Conservation (phyloP, 164 flowering plant species). For the Nymphaea thermarum region DNA sequence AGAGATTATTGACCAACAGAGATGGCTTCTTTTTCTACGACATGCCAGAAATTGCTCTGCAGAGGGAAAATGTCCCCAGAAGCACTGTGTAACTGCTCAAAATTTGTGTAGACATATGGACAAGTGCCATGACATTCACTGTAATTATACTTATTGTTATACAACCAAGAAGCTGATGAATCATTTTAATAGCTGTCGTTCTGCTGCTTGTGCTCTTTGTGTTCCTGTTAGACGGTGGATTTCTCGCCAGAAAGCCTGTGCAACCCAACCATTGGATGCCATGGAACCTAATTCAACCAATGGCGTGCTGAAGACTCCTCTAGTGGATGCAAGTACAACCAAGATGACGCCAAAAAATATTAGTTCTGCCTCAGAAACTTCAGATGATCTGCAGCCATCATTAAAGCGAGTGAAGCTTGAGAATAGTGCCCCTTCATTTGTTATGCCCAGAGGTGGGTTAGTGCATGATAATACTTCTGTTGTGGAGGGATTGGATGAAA, state of each 20-base stretch:
- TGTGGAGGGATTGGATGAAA: constrained; percentile 16
- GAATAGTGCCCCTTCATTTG: constrained; percentile 31
- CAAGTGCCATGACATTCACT: constrained; percentile 28
- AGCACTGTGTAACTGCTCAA: constrained; percentile 39
- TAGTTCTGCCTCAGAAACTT: constrained; percentile 25
- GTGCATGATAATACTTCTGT: constrained; percentile 18
- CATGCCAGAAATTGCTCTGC: constrained; percentile 80
- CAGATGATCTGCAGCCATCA: constrained; percentile 45
- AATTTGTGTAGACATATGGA: constrained; percentile 52
- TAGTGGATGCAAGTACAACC: constrained; percentile 21
- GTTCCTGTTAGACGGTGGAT: constrained; percentile 38
- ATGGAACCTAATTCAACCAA: constrained; percentile 16
- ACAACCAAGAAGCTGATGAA: constrained; percentile 28
- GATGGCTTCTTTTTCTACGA: constrained; percentile 65
- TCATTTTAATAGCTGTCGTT: constrained; percentile 44
- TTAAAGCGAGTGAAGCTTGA: constrained; percentile 70
- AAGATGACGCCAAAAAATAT: constrained; percentile 19
- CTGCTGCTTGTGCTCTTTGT: constrained; percentile 64
- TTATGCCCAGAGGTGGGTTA: constrained; percentile 25
- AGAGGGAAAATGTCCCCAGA: constrained; percentile 60
- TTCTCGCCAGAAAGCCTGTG: constrained; percentile 17
- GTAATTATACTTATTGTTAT: constrained; percentile 55
- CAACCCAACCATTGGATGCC: constrained; percentile 20
- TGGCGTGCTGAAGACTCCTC: constrained; percentile 33
- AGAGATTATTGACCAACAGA: constrained; percentile 36